These are phyloP conservation scores for Phytophthora melonis DNA, from an alignment of 352 stramenopile genomes.

Conservation along the genomic window DNA sequence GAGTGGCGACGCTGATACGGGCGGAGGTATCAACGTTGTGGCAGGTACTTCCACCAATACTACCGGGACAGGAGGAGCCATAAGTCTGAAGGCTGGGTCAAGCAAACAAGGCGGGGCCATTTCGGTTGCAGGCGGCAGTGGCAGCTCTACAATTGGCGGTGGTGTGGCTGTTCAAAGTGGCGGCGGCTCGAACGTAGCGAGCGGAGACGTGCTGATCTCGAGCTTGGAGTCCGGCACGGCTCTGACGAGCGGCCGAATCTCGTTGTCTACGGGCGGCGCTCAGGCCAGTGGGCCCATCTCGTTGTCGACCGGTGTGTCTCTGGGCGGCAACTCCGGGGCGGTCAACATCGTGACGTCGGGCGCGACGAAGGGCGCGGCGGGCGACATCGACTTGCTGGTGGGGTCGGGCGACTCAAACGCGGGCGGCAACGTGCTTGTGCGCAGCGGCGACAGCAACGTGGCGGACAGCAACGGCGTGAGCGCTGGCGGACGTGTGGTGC, in stretches of 20 bases:
- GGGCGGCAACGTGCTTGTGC: conserved; percentile 10
- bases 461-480: not conserved
- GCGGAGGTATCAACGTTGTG: too few relatives aligned
- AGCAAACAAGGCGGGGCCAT: conserved; percentile 8
- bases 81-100: too few relatives aligned
- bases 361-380: conserved; percentile 8
- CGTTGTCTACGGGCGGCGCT: conserved; percentile 11
- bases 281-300: not conserved
- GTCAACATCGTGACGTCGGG: conserved; percentile 11
- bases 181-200: conserved; percentile 16
- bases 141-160: too few relatives aligned
- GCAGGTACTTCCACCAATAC: too few relatives aligned
- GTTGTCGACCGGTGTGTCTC: conserved; percentile 10
- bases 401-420: conserved; percentile 7
- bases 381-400: conserved; percentile 8
- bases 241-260: conserved; percentile 3
- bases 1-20: too few relatives aligned
- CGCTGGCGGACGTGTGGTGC: conserved; percentile 14
- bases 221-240: conserved; percentile 7
- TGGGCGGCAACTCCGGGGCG: conserved; percentile 4
- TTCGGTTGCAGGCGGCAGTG: conserved; percentile 15
- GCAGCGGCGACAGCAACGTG: conserved; percentile 11
- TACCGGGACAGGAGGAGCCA: too few relatives aligned
- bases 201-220: conserved; percentile 24
- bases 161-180: conserved; percentile 32